Evolutionary conservation across 2,329 filamentous ascomycete species (phyloP), one percentile per base, ranked within the genome.

Genomic region (Ascochyta clinopodiicola): DNA sequence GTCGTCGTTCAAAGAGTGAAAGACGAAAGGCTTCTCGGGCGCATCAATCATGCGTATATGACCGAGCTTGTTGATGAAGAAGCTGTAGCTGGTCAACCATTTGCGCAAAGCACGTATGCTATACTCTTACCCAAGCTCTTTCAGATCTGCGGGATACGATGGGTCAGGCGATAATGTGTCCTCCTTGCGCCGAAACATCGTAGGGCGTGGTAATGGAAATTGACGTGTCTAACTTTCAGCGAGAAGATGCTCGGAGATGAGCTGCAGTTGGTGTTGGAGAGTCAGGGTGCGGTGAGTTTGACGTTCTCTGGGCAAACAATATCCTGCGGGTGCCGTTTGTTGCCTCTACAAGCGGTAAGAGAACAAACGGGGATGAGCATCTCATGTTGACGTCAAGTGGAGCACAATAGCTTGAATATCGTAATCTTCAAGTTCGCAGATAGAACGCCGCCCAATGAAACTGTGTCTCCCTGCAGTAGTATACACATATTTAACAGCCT

Each of bases 141-240:
- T 78, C 25, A 98, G 79, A 64, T 90, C 80, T 0, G 81, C 76
- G 10, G 87, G 82, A 69, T 89, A 96, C 12, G 79, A 70, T 0
- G 86, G 83, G 68, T 96, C 73, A 6, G 66, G 51, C n/a, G 91
- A 90, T 3, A 96, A 84, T 63, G 86, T 83, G 8, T 83, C 81
- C 77, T 85, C 85, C 35, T 82, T 80, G 51, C 89, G 89, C 45
- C 88, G 86, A 71, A 95, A 96, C 92, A 97, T 95, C 35, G 47
- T 59, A 17, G 4, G 15, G 43, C n/a, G 10, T 6, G 10, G 17
- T 15, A n/a, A 12, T n/a, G 25, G 21, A 34, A 15, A 31, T 29
- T 10, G 29, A 10, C 5, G 29, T 15, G 15, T 10, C 17, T 17
- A 17, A 17, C 17, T 31, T 6, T 29, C 27, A 29, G 22, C 22